Evolutionary conservation across 2,329 filamentous ascomycete species (phyloP), one percentile per base, ranked within the genome.

Genomic region (Boeremia exigua): DNA sequence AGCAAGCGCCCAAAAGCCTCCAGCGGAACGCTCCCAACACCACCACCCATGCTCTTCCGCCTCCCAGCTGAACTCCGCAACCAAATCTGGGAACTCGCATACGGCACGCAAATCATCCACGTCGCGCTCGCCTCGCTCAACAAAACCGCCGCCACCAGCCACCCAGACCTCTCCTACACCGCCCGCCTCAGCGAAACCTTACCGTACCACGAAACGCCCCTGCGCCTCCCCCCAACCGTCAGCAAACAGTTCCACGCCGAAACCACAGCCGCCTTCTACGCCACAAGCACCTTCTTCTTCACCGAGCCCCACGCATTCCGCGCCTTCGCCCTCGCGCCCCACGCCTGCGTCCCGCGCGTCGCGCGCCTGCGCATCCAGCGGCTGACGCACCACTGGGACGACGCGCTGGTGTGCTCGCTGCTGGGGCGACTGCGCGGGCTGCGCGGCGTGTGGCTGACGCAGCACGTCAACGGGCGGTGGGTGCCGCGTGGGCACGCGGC

Each of bases 1-100:
- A 11, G 8, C 36, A 38, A 38, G 15, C 36, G 36, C 40, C 28
- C 4, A 3, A 14, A 32, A 3, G 1, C 19, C n/a, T n/a, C 9
- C 23, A 11, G 12, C 11, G 19, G 5, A 23, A 23, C 19, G 19
- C 19, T 23, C 10, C 32, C 48, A 36, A 7, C 40, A 2, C 48
- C 12, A 11, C 17, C 14, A 40, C 30, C 8, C 27, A 12, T 25
- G 10, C 34, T 55, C 6, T 30, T 55, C 3, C n/a, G 15, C 9
- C 46, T 55, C 6, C 52, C 52, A 29, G 28, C 46, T 4, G 45
- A 55, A 25, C 27, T 55, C n/a, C 39, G 52, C n/a, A 12, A 6
- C 11, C 27, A 40, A 10, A 49, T 54, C n/a, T 29, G 27, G 39
- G 12, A 38, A 4, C 14, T 34, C n/a, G 14, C 8, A 14, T 54